Percentiles rank a stretch among this genome's conserved stretches.
Evolutionary conservation across 1,139 yeast genomes (phyloP).

Genomic region (Lodderomyces parapsilosis): DNA sequence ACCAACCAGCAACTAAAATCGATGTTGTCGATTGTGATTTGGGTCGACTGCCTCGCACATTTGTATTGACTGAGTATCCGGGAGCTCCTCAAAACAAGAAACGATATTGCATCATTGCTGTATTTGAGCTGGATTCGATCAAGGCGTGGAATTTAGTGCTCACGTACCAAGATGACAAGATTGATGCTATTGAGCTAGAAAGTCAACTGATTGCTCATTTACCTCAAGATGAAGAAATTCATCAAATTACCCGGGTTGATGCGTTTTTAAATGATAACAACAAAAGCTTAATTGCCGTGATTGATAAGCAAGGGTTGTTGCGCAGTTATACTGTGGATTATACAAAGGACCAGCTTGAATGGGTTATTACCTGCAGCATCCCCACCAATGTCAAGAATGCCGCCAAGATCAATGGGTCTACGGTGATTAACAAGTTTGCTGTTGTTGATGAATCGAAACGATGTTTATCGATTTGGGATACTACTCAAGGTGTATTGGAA

Average conservation of each 20-base stretch:
- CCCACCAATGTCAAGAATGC: conserved; percentile 57
- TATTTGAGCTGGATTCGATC: conserved; percentile 25
- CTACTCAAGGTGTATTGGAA: conserved; percentile 65
- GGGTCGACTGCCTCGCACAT: conserved; percentile 24
- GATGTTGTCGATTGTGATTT: conserved; percentile 13
- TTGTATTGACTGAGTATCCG: conserved; percentile 23
- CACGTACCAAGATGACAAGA: conserved; percentile 16
- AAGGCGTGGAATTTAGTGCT: conserved; percentile 30
- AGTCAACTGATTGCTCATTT: conserved; percentile 26
- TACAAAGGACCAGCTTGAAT: conserved; percentile 24
- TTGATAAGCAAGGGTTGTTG: conserved; percentile 57
- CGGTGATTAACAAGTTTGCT: conserved; percentile 67
- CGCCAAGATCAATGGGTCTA: conserved; percentile 65
- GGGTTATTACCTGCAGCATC: conserved; percentile 52
- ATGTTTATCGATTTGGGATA: conserved; percentile 74
- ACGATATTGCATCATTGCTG: conserved; percentile 25
- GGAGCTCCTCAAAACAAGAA: conserved; percentile 7
- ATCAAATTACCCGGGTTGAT: conserved; percentile 60
- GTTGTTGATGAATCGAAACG: conserved; percentile 55
- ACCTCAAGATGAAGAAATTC: conserved; percentile 32
- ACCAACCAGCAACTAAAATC: conserved; percentile 28
- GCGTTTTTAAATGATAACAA: conserved; percentile 31
- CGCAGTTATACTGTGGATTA: conserved; percentile 32
- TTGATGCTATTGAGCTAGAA: conserved; percentile 17
- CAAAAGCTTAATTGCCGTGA: conserved; percentile 56